Evolutionary conservation across 2,329 filamentous ascomycete species (phyloP).

Genomic region (Trichoderma sp.): DNA sequence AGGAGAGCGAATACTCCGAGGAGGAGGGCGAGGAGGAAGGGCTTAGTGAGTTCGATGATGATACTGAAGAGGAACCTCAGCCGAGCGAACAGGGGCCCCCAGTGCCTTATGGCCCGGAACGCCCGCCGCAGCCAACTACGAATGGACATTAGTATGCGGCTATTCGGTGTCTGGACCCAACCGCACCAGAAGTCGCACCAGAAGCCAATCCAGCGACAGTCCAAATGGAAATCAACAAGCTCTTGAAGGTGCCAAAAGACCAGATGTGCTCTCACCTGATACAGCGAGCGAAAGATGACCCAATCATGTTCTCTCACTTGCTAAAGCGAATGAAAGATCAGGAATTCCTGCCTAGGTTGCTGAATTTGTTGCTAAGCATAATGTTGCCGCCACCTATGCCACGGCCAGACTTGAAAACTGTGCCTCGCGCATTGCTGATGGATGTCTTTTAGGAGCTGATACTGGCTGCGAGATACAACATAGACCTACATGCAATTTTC

Average conservation of each 20-base stretch:
- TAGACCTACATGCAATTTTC: neutral
- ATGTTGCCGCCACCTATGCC: neutral
- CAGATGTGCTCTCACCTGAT: neutral
- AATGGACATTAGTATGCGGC: constrained; percentile 48
- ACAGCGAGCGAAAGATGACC: constrained; percentile 6
- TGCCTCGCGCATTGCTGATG: constrained; percentile 1
- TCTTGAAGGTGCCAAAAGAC: neutral
- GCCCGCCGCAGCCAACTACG: constrained; percentile 47
- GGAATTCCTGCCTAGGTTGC: neutral
- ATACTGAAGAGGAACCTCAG: constrained; percentile 54
- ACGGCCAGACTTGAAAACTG: constrained; percentile 9
- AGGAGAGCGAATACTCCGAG: constrained; percentile 66
- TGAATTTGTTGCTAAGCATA: neutral
- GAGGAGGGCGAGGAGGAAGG: constrained; percentile 63
- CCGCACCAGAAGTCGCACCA: neutral
- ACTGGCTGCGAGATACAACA: neutral
- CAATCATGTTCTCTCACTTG: neutral
- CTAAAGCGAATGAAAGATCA: constrained; percentile 4
- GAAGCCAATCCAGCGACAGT: neutral
- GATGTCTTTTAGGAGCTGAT: constrained; percentile 5
- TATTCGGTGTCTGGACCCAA: constrained; percentile 24
- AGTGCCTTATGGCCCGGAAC: constrained; percentile 51
- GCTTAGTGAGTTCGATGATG: constrained; percentile 66
- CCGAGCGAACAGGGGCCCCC: constrained; percentile 39
- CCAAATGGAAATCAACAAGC: constrained; percentile 3